These are phyloP conservation scores for Kodamaea fungicola DNA, from an alignment of 1,139 yeast genomes.

Conservation along the genomic window DNA sequence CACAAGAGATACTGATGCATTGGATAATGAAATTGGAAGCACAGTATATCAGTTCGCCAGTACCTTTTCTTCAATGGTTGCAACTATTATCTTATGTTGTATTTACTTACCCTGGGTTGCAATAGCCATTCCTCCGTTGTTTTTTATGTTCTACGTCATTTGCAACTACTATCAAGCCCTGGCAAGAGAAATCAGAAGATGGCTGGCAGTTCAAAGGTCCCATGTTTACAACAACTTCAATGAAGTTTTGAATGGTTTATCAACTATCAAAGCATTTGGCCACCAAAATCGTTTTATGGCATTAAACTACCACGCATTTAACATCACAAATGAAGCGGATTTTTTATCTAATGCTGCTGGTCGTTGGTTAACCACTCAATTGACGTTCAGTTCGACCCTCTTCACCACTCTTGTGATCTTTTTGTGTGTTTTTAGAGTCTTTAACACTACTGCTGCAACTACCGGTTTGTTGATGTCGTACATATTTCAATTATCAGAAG, in stretches of 20 bases:
- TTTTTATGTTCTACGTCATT: slow-evolving; percentile 12
- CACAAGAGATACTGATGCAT: slow-evolving; percentile 76
- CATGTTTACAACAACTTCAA: slow-evolving; percentile 19
- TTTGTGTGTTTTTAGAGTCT: slow-evolving; percentile 58
- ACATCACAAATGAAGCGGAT: slow-evolving; percentile 15
- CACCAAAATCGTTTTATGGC: too few species aligned
- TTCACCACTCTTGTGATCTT: slow-evolving; percentile 44
- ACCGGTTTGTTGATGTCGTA: slow-evolving; percentile 67
- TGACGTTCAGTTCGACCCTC: slow-evolving; percentile 12
- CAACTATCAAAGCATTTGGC: slow-evolving; percentile 13
- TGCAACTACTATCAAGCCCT: slow-evolving; percentile 17
- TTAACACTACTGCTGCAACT: slow-evolving; percentile 56
- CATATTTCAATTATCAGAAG: slow-evolving; percentile 44
- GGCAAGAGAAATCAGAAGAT: slow-evolving; percentile 17
- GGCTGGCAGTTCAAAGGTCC: slow-evolving; percentile 18
- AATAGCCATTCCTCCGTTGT: slow-evolving; percentile 14
- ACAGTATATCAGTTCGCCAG: slow-evolving; percentile 53
- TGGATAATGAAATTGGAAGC: slow-evolving; percentile 69
- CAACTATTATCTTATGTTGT: slow-evolving; percentile 61
- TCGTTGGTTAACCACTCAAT: slow-evolving; percentile 14
- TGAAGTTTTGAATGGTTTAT: slow-evolving; percentile 17
- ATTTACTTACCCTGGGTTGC: slow-evolving; percentile 50
- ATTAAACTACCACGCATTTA: slow-evolving; percentile 9
- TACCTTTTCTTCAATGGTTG: slow-evolving; percentile 47
- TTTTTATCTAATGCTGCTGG: slow-evolving; percentile 14